Evolutionary conservation across 371 early-diverging fungal genomes (phyloP).

Genomic region (Mucor sp.): DNA sequence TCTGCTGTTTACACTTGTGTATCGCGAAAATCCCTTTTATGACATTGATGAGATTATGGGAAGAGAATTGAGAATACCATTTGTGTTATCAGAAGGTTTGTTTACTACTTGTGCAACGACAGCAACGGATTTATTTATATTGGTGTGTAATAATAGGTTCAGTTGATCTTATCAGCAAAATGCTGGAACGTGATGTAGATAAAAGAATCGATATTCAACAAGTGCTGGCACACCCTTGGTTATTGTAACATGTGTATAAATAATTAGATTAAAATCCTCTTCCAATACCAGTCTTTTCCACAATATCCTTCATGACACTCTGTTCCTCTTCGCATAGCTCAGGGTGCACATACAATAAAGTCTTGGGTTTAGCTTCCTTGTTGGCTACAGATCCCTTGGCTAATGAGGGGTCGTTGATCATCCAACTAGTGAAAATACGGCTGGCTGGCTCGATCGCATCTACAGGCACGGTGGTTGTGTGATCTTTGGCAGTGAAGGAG

Average conservation of each 20-base stretch:
- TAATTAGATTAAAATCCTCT: constrained; percentile 38
- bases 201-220: constrained; percentile 56
- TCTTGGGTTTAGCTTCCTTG: constrained; percentile 49
- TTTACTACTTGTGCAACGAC: background rate
- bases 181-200: constrained; percentile 58
- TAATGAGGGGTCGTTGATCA: constrained; percentile 45
- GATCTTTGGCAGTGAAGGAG: constrained; percentile 41
- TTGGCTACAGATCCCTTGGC: constrained; percentile 36
- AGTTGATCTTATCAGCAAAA: constrained; percentile 54
- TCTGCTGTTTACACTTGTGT: constrained; percentile 79
- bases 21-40: constrained; percentile 83
- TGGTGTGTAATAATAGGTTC: constrained; percentile 43
- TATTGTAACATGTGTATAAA: constrained; percentile 8
- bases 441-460: constrained; percentile 55
- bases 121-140: background rate
- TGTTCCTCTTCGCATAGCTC: constrained; percentile 56
- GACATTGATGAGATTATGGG: constrained; percentile 74
- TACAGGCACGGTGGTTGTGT: constrained; percentile 56
- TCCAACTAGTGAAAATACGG: constrained; percentile 58
- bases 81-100: constrained; percentile 64
- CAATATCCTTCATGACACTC: constrained; percentile 38
- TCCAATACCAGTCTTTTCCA: constrained; percentile 48
- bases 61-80: constrained; percentile 67
- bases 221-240: constrained; percentile 62
- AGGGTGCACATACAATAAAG: constrained; percentile 58